Base-by-base conservation (phyloP, 306 rosid genomes). In the Castanopsis chinensis region DNA sequence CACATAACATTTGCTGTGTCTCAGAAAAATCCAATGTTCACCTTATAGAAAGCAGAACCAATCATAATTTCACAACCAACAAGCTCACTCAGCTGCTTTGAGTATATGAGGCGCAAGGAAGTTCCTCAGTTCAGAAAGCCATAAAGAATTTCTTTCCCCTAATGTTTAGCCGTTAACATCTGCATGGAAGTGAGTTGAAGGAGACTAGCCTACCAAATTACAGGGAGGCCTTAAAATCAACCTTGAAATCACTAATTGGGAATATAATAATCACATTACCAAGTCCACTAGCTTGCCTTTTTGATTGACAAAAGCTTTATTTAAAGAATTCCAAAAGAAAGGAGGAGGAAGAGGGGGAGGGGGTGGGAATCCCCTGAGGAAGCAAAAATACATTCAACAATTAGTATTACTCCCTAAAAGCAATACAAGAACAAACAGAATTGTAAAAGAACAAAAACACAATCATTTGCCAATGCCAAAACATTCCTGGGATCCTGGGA, bases 361-460 rank as follows among this genome's bases (percentile, higher is more conserved):
- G 10, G 43, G 9, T 9, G 37, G 37, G 6, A 37, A 37, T 37
- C 43, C 43, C 43, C 10, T 37, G 3, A 37, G 43, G 0, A 6
- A 37, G 45, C 45, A 41, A 51, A 63, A 60, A 32, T 59, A 69
- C 20, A 63, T 28, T 56, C 56, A 37, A 43, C 52, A 75, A 19
- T 70, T 23, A 57, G 25, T 12, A 23, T 12, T 14, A 60, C 53
- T 54, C 59, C n/a, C 1, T 56, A 64, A 71, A 23, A 57, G 73
- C 71, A 60, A 49, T 4, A 82, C 53, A 58, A 73, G 80, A 59
- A 9, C 76, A 53, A 35, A 83, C 23, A 78, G 23, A 78, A 73
- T 37, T 37, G 45, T n/a, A 27, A 25, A 15, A 23, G 20, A 83
- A 76, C 27, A 25, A 59, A 14, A 71, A n/a, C 76, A 20, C 23